phyloP scores from a whole-genome alignment of 1,284 basidiomycete species.

The Caloboletus inedulis region DNA sequence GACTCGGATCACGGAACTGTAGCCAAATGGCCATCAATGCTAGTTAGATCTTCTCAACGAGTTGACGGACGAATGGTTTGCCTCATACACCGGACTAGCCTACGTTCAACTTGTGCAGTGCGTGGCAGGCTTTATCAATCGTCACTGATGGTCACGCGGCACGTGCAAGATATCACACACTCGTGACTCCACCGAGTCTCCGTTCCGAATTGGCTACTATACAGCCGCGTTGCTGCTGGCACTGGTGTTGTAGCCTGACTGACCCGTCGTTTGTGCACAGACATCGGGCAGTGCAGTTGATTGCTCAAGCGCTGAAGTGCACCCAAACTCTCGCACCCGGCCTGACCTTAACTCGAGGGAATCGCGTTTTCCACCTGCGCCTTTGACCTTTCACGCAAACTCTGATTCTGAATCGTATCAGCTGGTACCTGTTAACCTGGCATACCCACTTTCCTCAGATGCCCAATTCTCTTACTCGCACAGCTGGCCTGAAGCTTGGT shows the following conservation, averaged over 20 bases:
- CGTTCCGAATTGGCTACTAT: too few relatives aligned
- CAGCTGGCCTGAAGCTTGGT: slow-evolving; percentile 63
- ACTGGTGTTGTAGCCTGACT: not conserved
- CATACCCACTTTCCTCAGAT: slow-evolving; percentile 23
- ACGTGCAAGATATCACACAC: too few relatives aligned
- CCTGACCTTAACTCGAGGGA: not conserved
- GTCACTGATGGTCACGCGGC: too few relatives aligned
- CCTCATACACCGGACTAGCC: too few relatives aligned
- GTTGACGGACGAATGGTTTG: not conserved
- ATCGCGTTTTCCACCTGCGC: not conserved
- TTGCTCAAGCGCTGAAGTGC: not conserved
- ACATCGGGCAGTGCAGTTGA: not conserved
- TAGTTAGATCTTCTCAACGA: not conserved
- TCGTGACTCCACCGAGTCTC: too few relatives aligned
- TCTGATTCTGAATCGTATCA: not conserved
- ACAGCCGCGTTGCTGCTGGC: too few relatives aligned
- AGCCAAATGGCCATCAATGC: not conserved
- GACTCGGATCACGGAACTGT: not conserved
- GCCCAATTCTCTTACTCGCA: slow-evolving; percentile 54
- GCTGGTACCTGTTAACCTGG: too few relatives aligned
- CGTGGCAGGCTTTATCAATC: too few relatives aligned
- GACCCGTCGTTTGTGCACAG: not conserved
- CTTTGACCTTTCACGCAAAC: not conserved
- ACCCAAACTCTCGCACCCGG: too few relatives aligned
- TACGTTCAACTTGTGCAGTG: too few relatives aligned